phyloP scores from a whole-genome alignment of 441 rosid species.

The Biscutella laevigata region DNA sequence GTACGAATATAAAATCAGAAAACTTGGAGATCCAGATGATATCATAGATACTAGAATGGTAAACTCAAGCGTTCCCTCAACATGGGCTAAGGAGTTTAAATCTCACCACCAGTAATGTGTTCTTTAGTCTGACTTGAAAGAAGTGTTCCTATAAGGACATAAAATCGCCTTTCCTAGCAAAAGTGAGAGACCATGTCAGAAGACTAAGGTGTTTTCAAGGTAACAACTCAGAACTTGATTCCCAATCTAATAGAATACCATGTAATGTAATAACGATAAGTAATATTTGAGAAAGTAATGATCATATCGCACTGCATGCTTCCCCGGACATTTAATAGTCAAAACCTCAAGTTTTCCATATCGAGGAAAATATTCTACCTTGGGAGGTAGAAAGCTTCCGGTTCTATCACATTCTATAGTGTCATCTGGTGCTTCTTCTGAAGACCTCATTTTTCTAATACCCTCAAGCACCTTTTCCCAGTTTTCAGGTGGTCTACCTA shows the following conservation, averaged over 20 bases:
- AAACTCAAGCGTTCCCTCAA: neutral
- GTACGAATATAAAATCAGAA: neutral
- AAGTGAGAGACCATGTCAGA: neutral
- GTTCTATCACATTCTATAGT: slow-evolving; percentile 83
- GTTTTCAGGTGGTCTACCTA: slow-evolving; percentile 56
- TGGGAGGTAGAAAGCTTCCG: slow-evolving; percentile 75
- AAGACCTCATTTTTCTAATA: slow-evolving; percentile 63
- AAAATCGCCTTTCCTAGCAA: slow-evolving; percentile 78
- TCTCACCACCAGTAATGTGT: slow-evolving; percentile 64
- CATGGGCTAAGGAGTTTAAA: neutral
- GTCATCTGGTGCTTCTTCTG: slow-evolving; percentile 67
- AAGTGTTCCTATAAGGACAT: slow-evolving; percentile 72
- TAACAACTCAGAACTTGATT: neutral
- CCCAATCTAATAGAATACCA: neutral
- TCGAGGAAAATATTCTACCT: slow-evolving; percentile 35
- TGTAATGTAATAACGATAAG: neutral
- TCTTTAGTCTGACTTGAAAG: slow-evolving; percentile 96
- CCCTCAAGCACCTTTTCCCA: slow-evolving; percentile 82
- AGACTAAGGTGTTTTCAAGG: neutral
- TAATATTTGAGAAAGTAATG: slow-evolving; percentile 7
- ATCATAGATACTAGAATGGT: neutral
- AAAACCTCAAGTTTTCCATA: neutral
- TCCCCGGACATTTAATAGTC: neutral
- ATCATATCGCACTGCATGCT: neutral
- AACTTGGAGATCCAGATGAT: slow-evolving; percentile 3